phyloP scores from a whole-genome alignment of 345 rosid species.

The Acer saccharum region DNA sequence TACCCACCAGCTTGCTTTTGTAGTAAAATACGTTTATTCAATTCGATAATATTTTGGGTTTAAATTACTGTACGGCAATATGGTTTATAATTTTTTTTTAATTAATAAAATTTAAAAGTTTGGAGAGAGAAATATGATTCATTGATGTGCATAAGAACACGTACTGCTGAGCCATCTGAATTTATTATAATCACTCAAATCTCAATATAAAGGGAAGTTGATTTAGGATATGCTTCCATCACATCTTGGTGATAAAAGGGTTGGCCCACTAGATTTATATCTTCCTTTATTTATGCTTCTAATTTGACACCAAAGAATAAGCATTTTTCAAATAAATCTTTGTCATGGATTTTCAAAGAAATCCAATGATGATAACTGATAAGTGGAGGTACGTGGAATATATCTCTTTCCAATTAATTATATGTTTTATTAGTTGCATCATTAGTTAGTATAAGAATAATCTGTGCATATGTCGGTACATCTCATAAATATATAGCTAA shows the following conservation, averaged over 20 bases:
- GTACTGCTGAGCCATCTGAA: too few species aligned
- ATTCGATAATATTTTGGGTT: too few species aligned
- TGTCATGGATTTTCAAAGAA: neutral
- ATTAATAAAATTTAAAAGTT: too few species aligned
- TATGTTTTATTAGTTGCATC: neutral
- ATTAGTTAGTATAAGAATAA: neutral
- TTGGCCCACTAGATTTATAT: neutral
- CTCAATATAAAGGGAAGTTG: too few species aligned
- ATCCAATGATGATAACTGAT: neutral
- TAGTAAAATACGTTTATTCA: too few species aligned
- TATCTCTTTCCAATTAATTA: neutral
- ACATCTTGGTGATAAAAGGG: neutral
- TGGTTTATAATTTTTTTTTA: too few species aligned
- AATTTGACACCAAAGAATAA: neutral
- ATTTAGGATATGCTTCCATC: neutral
- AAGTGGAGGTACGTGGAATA: neutral
- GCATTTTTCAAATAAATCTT: neutral
- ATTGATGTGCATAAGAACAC: too few species aligned
- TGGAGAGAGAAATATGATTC: too few species aligned
- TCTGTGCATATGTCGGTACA: neutral
- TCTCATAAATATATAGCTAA: too few species aligned
- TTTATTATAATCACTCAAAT: too few species aligned
- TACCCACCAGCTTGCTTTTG: too few species aligned
- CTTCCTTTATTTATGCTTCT: slow-evolving; percentile 1
- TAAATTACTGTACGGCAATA: too few species aligned